These are phyloP conservation scores for Gloeophyllum trabeum DNA, from an alignment of 768 basidiomycete species.

Conservation along the genomic window DNA sequence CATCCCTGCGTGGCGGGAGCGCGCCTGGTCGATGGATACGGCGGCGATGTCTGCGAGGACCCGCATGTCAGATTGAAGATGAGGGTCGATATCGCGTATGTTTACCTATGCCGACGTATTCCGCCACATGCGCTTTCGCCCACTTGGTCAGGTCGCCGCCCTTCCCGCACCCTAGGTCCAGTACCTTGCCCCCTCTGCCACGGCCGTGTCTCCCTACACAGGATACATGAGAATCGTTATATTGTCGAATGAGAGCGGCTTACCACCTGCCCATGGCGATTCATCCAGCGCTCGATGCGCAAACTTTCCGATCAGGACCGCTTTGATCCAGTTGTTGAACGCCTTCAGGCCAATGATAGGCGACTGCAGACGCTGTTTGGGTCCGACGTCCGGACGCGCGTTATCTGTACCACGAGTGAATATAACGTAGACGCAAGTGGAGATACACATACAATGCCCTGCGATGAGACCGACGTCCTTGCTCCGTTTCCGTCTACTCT, in stretches of 20 bases:
- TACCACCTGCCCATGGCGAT: not conserved
- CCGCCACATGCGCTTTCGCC: constrained; percentile 73
- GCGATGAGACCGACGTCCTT: constrained; percentile 70
- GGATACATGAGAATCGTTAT: not conserved
- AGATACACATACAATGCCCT: constrained; percentile 56
- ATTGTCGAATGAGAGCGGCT: too few relatives aligned
- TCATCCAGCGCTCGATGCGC: constrained; percentile 53
- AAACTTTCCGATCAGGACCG: constrained; percentile 87
- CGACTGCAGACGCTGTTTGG: constrained; percentile 72
- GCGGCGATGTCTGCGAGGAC: constrained; percentile 66
- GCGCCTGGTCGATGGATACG: constrained; percentile 85
- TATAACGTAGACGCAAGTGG: constrained; percentile 1
- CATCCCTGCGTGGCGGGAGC: constrained; percentile 45
- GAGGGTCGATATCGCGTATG: constrained; percentile 7
- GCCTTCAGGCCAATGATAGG: constrained; percentile 95
- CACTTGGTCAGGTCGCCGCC: constrained; percentile 97
- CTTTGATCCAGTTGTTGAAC: constrained; percentile 99
- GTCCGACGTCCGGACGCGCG: constrained; percentile 82
- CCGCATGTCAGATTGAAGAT: constrained; percentile 4
- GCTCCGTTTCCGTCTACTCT: constrained; percentile 30
- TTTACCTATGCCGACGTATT: constrained; percentile 75
- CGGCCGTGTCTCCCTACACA: constrained; percentile 17
- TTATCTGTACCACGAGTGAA: too few relatives aligned
- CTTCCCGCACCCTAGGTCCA: constrained; percentile 98
- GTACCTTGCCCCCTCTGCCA: constrained; percentile 53